A percentile compares a stretch with the other conserved stretches of the same genome.
phyloP scores from a whole-genome alignment of 2,329 filamentous ascomycete species.

The Alternaria atra region DNA sequence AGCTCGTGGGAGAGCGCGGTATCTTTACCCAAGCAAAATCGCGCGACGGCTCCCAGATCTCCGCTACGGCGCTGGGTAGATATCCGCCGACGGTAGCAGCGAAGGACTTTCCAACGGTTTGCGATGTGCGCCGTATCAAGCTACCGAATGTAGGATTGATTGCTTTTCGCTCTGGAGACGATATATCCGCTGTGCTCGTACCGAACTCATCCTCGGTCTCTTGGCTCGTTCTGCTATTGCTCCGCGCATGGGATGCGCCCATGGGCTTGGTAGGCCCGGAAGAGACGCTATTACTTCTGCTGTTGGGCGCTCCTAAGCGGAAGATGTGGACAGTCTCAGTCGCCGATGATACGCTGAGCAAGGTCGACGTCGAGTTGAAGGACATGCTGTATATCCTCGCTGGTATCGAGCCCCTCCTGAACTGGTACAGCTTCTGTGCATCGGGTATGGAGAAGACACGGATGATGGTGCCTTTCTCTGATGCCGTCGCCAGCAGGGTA shows the following conservation, averaged over 20 bases:
- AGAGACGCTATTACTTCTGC: constrained; percentile 47
- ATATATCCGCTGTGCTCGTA: constrained; percentile 43
- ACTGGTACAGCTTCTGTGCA: constrained; percentile 94
- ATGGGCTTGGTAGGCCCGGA: constrained; percentile 33
- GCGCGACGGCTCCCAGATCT: constrained; percentile 95
- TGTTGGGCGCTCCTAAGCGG: constrained; percentile 65
- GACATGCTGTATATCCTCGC: constrained; percentile 98
- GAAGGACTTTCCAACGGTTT: constrained; percentile 88
- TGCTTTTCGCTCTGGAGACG: constrained; percentile 48
- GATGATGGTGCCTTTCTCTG: constrained; percentile 97
- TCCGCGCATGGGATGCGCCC: constrained; percentile 51
- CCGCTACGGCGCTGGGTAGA: constrained; percentile 89
- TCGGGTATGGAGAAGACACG: constrained; percentile 92
- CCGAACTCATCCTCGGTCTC: constrained; percentile 54
- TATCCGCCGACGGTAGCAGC: constrained; percentile 91
- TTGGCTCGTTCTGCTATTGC: constrained; percentile 54
- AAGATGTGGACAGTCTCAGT: constrained; percentile 98
- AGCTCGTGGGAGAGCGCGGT: constrained; percentile 66
- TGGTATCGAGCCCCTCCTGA: constrained; percentile 92
- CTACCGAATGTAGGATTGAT: constrained; percentile 82
- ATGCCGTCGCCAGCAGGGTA: constrained; percentile 89
- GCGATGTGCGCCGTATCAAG: constrained; percentile 91
- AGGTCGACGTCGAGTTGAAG: constrained; percentile 91
- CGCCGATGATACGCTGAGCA: constrained; percentile 94
- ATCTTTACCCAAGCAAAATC: constrained; percentile 98